Evolutionary conservation across 2,329 filamentous ascomycete genomes (phyloP), one percentile per base, ranked within the genome.

Genomic region (Pseudonectria buxi): DNA sequence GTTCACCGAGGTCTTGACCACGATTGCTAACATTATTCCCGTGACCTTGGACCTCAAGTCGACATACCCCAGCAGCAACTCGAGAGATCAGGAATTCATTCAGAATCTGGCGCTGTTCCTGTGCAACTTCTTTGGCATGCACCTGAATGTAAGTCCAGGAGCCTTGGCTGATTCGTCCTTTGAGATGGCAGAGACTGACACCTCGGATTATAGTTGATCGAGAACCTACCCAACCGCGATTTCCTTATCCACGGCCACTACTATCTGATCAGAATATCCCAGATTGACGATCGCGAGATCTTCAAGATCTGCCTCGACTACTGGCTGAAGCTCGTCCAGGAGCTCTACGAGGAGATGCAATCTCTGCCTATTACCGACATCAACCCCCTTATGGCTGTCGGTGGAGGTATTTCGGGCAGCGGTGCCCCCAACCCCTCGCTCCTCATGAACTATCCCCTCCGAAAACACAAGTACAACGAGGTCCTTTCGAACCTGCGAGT

Each of bases 241-340:
- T 98, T 86, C 62, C 81, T 98, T 28, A 86, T 87, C 1, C 92
- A 98, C 57, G 90, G 87, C 13, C 92, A 98, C 64, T 96, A 94
- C 64, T 98, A 98, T 63, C 79, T 98, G 11, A 95, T 98, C 55
- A 83, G 90, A 44, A 95, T 98, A 62, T 95, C 89, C 31, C 89
- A 98, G 66, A 98, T 98, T 49, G 92, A 98, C 50, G 94, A 98
- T 57, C 83, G 92, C 36, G 92, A 98, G 62, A 95, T 98, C 46
- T 98, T 98, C 78, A 98, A 98, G 74, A 98, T 98, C 56, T 94
- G 86, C 59, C 71, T 98, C 44, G 94, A 98, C 61, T 98, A 98
- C 68, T 98, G 92, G 92, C 92, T 94, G 26, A 96, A 95, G 65
- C 75, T 96, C 33, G 94, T 98, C 6, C 90, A 94, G 56, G 92